phyloP scores from a whole-genome alignment of 768 basidiomycete genomes.

The Amanita molliuscula region DNA sequence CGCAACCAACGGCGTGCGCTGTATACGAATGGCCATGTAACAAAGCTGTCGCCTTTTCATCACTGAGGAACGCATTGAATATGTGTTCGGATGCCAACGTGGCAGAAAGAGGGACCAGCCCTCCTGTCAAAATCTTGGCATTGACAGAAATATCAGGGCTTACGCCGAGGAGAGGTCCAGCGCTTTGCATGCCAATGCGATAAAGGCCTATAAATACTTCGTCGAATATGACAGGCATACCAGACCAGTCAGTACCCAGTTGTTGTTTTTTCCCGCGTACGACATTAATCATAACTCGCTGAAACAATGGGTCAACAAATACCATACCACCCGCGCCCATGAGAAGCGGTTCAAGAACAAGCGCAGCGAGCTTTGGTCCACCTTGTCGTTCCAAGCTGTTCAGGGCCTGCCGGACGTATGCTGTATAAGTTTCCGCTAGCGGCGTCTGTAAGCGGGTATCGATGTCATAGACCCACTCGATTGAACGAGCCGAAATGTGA shows the following conservation, averaged over 20 bases:
- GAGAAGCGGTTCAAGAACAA: slow-evolving; percentile 85
- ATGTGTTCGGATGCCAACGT: slow-evolving; percentile 77
- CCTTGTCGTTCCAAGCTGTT: slow-evolving; percentile 30
- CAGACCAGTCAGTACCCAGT: slow-evolving; percentile 34
- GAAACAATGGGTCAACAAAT: slow-evolving; percentile 96
- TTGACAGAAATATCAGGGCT: slow-evolving; percentile 84
- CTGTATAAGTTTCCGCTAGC: slow-evolving; percentile 55
- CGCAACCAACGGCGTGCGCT: slow-evolving; percentile 88
- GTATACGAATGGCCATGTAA: slow-evolving; percentile 96
- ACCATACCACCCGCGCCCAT: slow-evolving; percentile 98
- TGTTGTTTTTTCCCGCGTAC: slow-evolving; percentile 38
- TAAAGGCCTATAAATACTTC: slow-evolving; percentile 95
- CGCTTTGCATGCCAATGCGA: slow-evolving; percentile 67
- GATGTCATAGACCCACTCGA: slow-evolving; percentile 65
- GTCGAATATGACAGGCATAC: slow-evolving; percentile 88
- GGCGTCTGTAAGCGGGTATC: slow-evolving; percentile 42
- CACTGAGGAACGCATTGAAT: slow-evolving; percentile 70
- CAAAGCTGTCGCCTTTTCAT: slow-evolving; percentile 73
- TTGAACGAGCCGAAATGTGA: slow-evolving; percentile 27
- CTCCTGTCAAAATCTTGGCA: slow-evolving; percentile 92
- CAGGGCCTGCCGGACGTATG: slow-evolving; percentile 45
- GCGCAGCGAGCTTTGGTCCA: slow-evolving; percentile 47
- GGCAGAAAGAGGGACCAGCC: slow-evolving; percentile 75
- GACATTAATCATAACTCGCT: slow-evolving; percentile 74
- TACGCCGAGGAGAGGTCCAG: slow-evolving; percentile 55